phyloP scores from a whole-genome alignment of 495 filamentous ascomycete genomes.

The Pyrenula aspistea region DNA sequence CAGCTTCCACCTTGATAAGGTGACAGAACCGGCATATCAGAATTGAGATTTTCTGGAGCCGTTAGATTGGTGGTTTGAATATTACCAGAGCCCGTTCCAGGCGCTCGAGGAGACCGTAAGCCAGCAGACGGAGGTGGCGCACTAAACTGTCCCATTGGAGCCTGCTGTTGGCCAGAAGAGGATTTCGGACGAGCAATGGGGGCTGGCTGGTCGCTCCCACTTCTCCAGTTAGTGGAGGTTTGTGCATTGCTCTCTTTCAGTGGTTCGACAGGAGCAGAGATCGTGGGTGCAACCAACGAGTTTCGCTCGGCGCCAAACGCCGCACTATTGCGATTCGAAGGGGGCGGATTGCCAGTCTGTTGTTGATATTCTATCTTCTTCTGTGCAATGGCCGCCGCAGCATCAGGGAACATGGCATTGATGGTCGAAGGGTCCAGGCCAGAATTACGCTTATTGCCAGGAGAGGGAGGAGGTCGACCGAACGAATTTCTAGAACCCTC shows the following conservation, averaged over 20 bases:
- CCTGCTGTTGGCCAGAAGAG: slow-evolving; percentile 65
- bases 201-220: slow-evolving; percentile 35
- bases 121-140: slow-evolving; percentile 69
- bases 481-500: slow-evolving; percentile 81
- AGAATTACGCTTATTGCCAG: slow-evolving; percentile 77
- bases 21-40: slow-evolving; percentile 73
- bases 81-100: slow-evolving; percentile 50
- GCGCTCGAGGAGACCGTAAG: slow-evolving; percentile 70
- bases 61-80: slow-evolving; percentile 76
- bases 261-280: slow-evolving; percentile 50
- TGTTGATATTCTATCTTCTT: slow-evolving; percentile 96
- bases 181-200: slow-evolving; percentile 73
- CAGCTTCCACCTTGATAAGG: slow-evolving; percentile 84
- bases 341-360: slow-evolving; percentile 78
- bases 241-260: slow-evolving; percentile 37
- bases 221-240: slow-evolving; percentile 19
- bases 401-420: slow-evolving; percentile 98
- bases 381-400: slow-evolving; percentile 90
- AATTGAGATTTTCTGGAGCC: slow-evolving; percentile 50
- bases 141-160: slow-evolving; percentile 94
- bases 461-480: slow-evolving; percentile 64
- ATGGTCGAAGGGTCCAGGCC: slow-evolving; percentile 87
- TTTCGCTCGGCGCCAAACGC: slow-evolving; percentile 70
- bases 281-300: slow-evolving; percentile 67
- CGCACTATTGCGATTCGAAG: slow-evolving; percentile 87